phyloP scores from a whole-genome alignment of 441 rosid genomes.

The Omphalea diandra region DNA sequence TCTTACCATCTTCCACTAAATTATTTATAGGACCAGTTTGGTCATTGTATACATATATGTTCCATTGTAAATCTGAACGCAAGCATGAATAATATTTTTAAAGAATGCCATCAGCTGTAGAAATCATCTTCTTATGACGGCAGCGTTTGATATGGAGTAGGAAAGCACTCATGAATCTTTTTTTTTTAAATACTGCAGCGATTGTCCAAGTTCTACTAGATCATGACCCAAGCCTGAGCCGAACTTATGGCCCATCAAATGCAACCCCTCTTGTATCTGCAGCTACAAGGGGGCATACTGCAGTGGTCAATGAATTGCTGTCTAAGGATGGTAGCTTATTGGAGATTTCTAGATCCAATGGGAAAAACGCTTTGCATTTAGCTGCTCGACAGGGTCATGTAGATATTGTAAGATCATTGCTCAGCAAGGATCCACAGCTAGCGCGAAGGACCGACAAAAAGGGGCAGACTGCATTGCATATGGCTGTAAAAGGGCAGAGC shows the following conservation, averaged over 20 bases:
- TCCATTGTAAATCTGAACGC: background rate
- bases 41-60: background rate
- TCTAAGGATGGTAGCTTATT: conserved; percentile 76
- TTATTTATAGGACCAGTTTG: background rate
- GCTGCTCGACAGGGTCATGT: conserved; percentile 91
- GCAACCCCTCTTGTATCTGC: conserved; percentile 93
- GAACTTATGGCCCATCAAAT: conserved; percentile 70
- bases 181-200: conserved; percentile 60
- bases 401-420: conserved; percentile 72
- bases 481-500: conserved; percentile 98
- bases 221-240: conserved; percentile 77
- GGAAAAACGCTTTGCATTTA: conserved; percentile 88
- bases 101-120: background rate
- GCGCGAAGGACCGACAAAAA: conserved; percentile 92
- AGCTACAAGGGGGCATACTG: conserved; percentile 84
- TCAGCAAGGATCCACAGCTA: conserved; percentile 75
- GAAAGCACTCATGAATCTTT: conserved; percentile 16
- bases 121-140: background rate
- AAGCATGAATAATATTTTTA: background rate
- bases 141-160: background rate
- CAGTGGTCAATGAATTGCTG: conserved; percentile 77
- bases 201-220: conserved; percentile 84
- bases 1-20: background rate
- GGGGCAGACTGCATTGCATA: conserved; percentile 95
- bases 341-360: conserved; percentile 75